These are phyloP conservation scores for Beauveria caledonica DNA, from an alignment of 2,329 filamentous ascomycete species.

Conservation along the genomic window DNA sequence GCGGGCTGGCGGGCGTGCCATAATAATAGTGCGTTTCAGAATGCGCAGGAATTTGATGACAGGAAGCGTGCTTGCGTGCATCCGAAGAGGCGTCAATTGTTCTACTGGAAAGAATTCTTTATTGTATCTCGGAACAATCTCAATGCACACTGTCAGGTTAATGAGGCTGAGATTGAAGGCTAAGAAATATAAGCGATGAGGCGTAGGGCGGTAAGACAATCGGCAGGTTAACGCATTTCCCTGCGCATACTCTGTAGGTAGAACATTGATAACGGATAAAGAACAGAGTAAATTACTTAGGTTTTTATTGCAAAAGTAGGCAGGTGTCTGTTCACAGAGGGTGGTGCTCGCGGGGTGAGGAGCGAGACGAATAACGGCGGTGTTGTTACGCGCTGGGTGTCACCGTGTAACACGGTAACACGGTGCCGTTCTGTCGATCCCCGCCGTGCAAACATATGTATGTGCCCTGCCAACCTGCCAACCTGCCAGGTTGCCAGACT, in stretches of 20 bases:
- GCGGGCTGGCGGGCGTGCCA: background rate
- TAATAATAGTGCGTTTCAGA: slow-evolving; percentile 5
- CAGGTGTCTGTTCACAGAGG: too few relatives aligned
- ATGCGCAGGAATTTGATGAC: background rate
- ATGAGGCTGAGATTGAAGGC: too few relatives aligned
- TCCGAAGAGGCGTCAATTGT: background rate
- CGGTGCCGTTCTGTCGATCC: background rate
- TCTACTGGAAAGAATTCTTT: background rate
- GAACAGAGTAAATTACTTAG: too few relatives aligned
- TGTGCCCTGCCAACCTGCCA: background rate
- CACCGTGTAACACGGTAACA: background rate
- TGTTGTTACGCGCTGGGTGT: slow-evolving; percentile 4
- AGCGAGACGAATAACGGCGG: background rate
- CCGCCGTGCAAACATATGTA: background rate
- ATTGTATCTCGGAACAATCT: background rate
- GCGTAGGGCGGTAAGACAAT: too few relatives aligned
- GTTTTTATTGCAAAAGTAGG: background rate
- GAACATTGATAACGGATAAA: background rate
- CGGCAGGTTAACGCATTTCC: background rate
- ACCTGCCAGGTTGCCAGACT: too few relatives aligned
- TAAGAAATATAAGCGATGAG: too few relatives aligned
- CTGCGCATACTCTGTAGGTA: background rate
- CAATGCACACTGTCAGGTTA: too few relatives aligned
- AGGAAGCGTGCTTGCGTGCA: background rate
- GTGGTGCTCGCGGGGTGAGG: too few relatives aligned